Evolutionary conservation across 345 rosid genomes (phyloP), one percentile per base, ranked within the genome.

Genomic region (Litchi chinensis): DNA sequence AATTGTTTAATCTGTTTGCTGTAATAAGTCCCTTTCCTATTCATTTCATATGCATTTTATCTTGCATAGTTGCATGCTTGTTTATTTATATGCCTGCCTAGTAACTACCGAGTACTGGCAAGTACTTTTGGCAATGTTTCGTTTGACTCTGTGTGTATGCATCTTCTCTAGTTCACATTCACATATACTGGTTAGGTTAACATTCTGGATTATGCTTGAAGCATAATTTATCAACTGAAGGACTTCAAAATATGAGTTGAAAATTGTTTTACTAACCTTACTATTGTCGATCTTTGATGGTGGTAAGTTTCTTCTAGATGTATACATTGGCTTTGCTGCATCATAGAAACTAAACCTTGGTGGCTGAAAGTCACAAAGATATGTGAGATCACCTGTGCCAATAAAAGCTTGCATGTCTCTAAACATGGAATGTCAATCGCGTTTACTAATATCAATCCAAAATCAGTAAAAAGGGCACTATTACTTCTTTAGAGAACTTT

Each of bases 261-360:
- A 74, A 59, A 50, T 54, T n/a, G 43, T 9, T 70, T 75, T 48
- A 65, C 83, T 71, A 28, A 89, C 98, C 97, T 92, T 95, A 86
- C 95, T 76, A 46, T 81, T 86, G 83, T 93, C 97, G 62, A 95
- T 90, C 80, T 89, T 88, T 32, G 93, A 79, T 3, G 99, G 98
- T 0, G 98, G 99, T 67, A 93, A 84, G 87, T 95, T 93, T 93
- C 98, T 92, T 88, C 95, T 88, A 68, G 97, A 95, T 60, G 99
- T 93, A 77, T 90, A 95, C 76, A 90, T 93, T 9, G 98, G 96
- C 86, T 92, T 92, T 19, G 96, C 76, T 43, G 99, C 98, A 71
- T 93, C 91, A 43, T 95, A 95, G 91, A 95, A 95, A 85, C 99
- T 95, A 79, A 93, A 95, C 78, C 87, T 91, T 44, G 97, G 88